Evolutionary conservation across 208 protist genomes (phyloP).

Genomic region (Crithidia mellificae): DNA sequence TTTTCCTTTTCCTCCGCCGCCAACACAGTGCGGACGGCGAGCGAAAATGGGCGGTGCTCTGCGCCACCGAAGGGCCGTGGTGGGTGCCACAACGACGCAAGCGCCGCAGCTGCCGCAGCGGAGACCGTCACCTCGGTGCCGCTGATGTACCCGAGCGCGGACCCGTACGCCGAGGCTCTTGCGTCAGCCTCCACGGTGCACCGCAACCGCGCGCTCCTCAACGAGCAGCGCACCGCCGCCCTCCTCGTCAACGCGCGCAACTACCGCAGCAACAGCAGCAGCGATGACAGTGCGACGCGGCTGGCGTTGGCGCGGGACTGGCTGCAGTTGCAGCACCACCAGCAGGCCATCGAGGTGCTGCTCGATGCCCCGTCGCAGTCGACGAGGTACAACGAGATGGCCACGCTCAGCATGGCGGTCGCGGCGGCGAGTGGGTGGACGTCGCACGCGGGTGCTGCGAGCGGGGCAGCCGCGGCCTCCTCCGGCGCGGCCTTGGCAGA

Average conservation of each 20-base stretch:
- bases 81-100: slow-evolving; percentile 14
- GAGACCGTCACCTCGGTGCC: not conserved
- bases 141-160: slow-evolving; percentile 46
- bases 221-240: slow-evolving; percentile 48
- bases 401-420: slow-evolving; percentile 66
- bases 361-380: slow-evolving; percentile 66
- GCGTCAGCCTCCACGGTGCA: slow-evolving; percentile 33
- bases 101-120: not conserved
- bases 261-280: slow-evolving; percentile 42
- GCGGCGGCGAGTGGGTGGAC: too few relatives aligned
- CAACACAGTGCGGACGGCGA: not conserved
- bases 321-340: slow-evolving; percentile 50
- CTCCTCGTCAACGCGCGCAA: slow-evolving; percentile 29
- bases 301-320: slow-evolving; percentile 60
- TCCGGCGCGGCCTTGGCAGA: slow-evolving; percentile 15
- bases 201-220: slow-evolving; percentile 53
- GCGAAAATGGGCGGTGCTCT: not conserved
- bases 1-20: not conserved
- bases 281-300: slow-evolving; percentile 46
- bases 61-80: too few relatives aligned
- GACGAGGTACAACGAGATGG: slow-evolving; percentile 55
- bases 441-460: too few relatives aligned
- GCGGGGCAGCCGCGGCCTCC: too few relatives aligned
- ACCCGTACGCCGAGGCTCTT: slow-evolving; percentile 53
- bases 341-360: slow-evolving; percentile 67